Evolutionary conservation across 805 yeast species (phyloP).

Genomic region (Kazachstania martiniae): DNA sequence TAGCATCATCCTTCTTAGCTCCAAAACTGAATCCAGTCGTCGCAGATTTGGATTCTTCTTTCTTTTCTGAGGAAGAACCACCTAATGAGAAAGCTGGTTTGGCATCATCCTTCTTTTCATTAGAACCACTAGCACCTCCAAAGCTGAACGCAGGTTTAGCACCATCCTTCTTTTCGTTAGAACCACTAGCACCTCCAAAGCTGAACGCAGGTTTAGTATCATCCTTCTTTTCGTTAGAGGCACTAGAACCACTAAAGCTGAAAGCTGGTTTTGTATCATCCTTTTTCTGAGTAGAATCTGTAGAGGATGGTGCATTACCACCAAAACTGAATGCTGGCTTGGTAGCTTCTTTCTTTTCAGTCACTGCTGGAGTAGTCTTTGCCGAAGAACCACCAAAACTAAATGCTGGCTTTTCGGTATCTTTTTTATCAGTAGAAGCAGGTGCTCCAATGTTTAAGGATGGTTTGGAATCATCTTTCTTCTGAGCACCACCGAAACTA

Average conservation of each 20-base stretch:
- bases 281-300: conserved; percentile 1
- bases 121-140: conserved; percentile 3
- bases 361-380: background rate
- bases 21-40: conserved; percentile 14
- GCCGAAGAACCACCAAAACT: conserved; percentile 6
- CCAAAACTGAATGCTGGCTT: conserved; percentile 19
- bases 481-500: conserved; percentile 7
- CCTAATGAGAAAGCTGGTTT: conserved; percentile 13
- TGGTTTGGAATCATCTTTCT: conserved; percentile 5
- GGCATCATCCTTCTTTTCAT: conserved; percentile 6
- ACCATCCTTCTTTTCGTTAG: background rate
- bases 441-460: conserved; percentile 2
- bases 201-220: conserved; percentile 8
- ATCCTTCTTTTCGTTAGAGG: conserved; percentile 4
- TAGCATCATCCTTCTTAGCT: conserved; percentile 8
- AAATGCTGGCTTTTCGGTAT: conserved; percentile 6
- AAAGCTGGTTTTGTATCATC: conserved; percentile 7
- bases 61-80: background rate
- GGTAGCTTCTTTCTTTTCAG: background rate
- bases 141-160: conserved; percentile 8
- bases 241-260: conserved; percentile 9
- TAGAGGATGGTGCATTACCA: conserved; percentile 6
- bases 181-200: conserved; percentile 8
- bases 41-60: background rate
- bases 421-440: conserved; percentile 5